These are phyloP conservation scores for Dactylellina leptospora DNA, from an alignment of 2,329 filamentous ascomycete genomes.

Conservation along the genomic window DNA sequence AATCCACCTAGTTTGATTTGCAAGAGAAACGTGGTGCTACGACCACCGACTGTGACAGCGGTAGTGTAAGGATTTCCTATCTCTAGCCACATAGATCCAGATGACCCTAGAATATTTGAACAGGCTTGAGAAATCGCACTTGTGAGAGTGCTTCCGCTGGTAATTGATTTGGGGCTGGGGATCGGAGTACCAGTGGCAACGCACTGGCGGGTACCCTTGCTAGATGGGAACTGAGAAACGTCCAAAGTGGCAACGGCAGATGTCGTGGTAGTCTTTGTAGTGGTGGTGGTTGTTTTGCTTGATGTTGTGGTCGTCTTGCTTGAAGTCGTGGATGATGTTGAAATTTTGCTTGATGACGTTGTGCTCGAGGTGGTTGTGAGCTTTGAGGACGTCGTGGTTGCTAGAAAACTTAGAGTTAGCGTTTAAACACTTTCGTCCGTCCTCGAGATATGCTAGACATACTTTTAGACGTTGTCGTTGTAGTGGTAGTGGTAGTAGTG, in stretches of 20 bases:
- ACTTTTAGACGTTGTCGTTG: no score
- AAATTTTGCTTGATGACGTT: neutral
- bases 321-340: neutral
- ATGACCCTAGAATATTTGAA: neutral
- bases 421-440: no score
- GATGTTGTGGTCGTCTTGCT: neutral
- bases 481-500: neutral
- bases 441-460: neutral
- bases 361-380: neutral
- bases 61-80: constrained; percentile 10
- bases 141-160: constrained; percentile 7
- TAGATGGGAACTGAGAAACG: constrained; percentile 9
- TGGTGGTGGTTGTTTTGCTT: constrained; percentile 10
- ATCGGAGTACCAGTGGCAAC: neutral
- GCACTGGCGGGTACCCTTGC: constrained; percentile 1
- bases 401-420: neutral
- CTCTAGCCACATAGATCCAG: constrained; percentile 11
- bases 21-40: constrained; percentile 9
- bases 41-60: neutral
- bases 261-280: neutral
- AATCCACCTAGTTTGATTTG: constrained; percentile 25
- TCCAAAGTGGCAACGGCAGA: constrained; percentile 1
- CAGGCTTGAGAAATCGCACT: constrained; percentile 5
- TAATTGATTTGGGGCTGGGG: neutral
- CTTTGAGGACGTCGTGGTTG: neutral